Evolutionary conservation across 495 filamentous ascomycete genomes (phyloP).

Genomic region (Chaetomium fimeti): DNA sequence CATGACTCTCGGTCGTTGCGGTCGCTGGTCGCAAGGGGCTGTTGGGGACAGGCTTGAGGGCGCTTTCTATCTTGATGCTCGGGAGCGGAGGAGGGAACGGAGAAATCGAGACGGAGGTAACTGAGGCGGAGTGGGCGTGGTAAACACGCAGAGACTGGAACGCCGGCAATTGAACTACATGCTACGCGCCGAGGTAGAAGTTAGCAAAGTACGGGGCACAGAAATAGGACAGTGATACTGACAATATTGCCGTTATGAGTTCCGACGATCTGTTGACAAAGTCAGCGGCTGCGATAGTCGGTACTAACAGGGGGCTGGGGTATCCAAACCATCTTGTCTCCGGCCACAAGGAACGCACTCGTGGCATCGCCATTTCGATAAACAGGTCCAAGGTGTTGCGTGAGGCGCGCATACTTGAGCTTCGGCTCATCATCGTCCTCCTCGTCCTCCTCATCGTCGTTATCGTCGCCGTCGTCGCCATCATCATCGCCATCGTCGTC

Average conservation of each 20-base stretch:
- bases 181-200: constrained; percentile 50
- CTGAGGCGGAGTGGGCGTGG: constrained; percentile 85
- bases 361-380: constrained; percentile 95
- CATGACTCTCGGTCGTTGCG: constrained; percentile 50
- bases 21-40: constrained; percentile 37
- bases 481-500: constrained; percentile 39
- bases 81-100: constrained; percentile 78
- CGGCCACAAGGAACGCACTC: constrained; percentile 81
- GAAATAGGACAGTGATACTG: constrained; percentile 37
- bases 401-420: constrained; percentile 86
- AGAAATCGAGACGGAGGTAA: constrained; percentile 86
- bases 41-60: constrained; percentile 48
- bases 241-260: constrained; percentile 98
- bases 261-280: constrained; percentile 66
- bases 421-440: constrained; percentile 94
- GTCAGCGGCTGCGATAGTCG: constrained; percentile 4
- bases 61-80: constrained; percentile 52
- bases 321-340: constrained; percentile 85
- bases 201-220: constrained; percentile 10
- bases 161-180: constrained; percentile 78
- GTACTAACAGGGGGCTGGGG: not conserved
- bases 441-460: constrained; percentile 72
- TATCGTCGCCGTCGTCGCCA: constrained; percentile 49
- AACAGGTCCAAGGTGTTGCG: constrained; percentile 70
- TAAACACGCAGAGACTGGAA: constrained; percentile 79